Percentiles rank a stretch among this genome's conserved stretches.
These are phyloP conservation scores for Irpex sp. DNA, from an alignment of 1,284 basidiomycete genomes.

Conservation along the genomic window DNA sequence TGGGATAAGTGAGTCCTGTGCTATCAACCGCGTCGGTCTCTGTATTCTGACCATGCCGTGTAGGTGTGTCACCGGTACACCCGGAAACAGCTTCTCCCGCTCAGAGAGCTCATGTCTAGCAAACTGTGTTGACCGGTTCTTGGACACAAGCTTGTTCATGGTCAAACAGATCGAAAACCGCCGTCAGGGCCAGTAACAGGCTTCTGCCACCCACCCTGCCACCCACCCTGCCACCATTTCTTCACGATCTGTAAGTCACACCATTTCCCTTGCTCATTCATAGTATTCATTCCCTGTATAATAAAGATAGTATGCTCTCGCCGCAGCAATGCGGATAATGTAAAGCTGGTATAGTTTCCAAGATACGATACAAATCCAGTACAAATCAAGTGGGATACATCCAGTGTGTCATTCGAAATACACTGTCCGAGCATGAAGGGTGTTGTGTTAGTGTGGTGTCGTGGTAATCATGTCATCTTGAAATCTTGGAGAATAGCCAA, in stretches of 20 bases:
- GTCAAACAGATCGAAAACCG: constrained; percentile 78
- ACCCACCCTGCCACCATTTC: too few relatives aligned
- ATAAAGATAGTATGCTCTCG: not conserved
- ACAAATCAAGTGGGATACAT: not conserved
- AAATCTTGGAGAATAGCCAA: constrained; percentile 45
- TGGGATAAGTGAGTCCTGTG: constrained; percentile 83
- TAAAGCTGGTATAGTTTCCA: not conserved
- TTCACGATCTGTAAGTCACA: too few relatives aligned
- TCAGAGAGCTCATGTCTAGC: constrained; percentile 82
- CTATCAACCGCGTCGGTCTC: constrained; percentile 4
- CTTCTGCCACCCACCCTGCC: not conserved
- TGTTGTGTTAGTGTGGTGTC: not conserved
- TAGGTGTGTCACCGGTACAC: constrained; percentile 85
- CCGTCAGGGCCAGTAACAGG: constrained; percentile 25
- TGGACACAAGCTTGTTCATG: constrained; percentile 89
- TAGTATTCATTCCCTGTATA: too few relatives aligned
- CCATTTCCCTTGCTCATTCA: too few relatives aligned
- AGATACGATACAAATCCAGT: not conserved
- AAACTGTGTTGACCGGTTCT: constrained; percentile 93
- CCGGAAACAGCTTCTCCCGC: constrained; percentile 82
- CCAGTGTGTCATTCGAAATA: not conserved
- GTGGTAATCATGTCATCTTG: not conserved
- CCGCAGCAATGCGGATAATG: too few relatives aligned
- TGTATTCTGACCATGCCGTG: constrained; percentile 9
- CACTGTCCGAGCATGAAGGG: not conserved